Conservation (phyloP, 176 grass and related monocot species). For the Lolium multiflorum region DNA sequence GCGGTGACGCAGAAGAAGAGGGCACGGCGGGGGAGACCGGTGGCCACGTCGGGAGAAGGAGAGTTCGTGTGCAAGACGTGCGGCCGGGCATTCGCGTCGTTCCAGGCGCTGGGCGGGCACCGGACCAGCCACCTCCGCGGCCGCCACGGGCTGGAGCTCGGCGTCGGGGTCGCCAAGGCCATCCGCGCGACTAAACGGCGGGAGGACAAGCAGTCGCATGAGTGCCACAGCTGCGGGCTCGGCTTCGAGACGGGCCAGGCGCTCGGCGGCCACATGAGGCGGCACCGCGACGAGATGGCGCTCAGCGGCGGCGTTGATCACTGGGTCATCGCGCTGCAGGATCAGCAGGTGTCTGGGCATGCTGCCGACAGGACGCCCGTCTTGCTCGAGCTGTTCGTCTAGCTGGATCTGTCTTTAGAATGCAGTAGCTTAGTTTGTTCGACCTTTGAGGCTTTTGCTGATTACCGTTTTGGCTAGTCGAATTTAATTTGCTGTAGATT, state of each 20-base stretch:
- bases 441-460: no score
- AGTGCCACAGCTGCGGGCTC: background rate
- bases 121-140: conserved; percentile 64
- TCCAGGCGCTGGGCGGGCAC: conserved; percentile 72
- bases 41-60: conserved; percentile 43
- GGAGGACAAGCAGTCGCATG: background rate
- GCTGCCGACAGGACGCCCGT: background rate
- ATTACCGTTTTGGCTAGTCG: no score
- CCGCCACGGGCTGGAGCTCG: conserved; percentile 49
- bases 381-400: conserved; percentile 48
- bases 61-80: conserved; percentile 67
- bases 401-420: background rate
- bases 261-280: conserved; percentile 73
- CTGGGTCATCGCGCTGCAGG: conserved; percentile 18
- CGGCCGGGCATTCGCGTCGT: conserved; percentile 53
- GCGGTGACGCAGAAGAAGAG: background rate
- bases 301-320: background rate
- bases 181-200: background rate
- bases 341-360: background rate
- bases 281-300: conserved; percentile 48
- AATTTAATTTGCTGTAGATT: no score
- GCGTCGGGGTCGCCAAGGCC: conserved; percentile 27
- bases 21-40: conserved; percentile 1
- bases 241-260: conserved; percentile 54
- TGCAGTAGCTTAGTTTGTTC: no score